Conservation (phyloP, 768 basidiomycete genomes). For the Rhizopogon vinicolor region DNA sequence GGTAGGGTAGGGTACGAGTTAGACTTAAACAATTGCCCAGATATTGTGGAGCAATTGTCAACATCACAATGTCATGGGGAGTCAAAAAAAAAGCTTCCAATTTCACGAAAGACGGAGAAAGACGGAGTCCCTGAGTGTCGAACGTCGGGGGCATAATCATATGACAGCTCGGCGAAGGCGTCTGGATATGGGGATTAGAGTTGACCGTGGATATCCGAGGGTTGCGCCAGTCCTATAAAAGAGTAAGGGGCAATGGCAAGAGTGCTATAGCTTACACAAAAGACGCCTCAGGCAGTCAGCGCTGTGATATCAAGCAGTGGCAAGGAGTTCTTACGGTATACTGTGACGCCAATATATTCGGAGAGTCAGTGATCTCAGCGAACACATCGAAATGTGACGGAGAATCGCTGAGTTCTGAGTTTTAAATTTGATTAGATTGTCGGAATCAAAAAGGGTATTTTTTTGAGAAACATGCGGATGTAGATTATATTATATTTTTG, state of each 20-base stretch:
- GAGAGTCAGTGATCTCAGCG: conserved; percentile 13
- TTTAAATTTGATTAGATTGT: conserved; percentile 7
- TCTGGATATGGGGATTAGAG: background rate
- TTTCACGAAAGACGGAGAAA: background rate
- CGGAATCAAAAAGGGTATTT: background rate
- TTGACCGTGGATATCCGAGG: conserved; percentile 7
- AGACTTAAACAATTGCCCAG: no score
- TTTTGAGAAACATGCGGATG: conserved; percentile 22
- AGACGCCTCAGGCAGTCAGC: no score
- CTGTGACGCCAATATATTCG: background rate
- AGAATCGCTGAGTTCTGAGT: conserved; percentile 26
- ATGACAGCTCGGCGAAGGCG: conserved; percentile 8
- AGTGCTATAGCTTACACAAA: background rate
- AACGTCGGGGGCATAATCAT: conserved; percentile 3
- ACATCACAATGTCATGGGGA: background rate
- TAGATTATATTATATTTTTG: conserved; percentile 30
- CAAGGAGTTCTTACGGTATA: background rate
- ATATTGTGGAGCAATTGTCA: background rate
- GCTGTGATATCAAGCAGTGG: background rate
- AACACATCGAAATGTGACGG: conserved; percentile 3
- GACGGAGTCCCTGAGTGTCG: conserved; percentile 19
- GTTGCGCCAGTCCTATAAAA: background rate
- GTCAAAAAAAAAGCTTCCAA: background rate
- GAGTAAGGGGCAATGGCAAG: background rate
- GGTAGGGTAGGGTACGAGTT: no score